Percentiles rank a stretch among this genome's conserved stretches.
Evolutionary conservation across 2,329 filamentous ascomycete species (phyloP).

Genomic region (Epicoccum nigrum): DNA sequence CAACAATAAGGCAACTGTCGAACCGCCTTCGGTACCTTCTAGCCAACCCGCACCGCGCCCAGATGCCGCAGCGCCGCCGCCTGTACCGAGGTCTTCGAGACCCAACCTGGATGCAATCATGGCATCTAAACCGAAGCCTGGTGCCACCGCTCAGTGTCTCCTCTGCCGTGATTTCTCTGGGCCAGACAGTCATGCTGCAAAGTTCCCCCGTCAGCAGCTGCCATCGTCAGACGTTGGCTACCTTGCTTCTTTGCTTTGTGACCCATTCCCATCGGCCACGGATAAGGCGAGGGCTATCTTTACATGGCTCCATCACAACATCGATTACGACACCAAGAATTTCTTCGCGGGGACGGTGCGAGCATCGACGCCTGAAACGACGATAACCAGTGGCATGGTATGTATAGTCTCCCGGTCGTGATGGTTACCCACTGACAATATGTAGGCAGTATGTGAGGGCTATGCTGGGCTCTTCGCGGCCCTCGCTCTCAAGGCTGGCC

Average conservation of each 20-base stretch:
- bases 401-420: neutral
- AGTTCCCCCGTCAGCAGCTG: slow-evolving; percentile 74
- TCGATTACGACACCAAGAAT: slow-evolving; percentile 78
- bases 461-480: slow-evolving; percentile 84
- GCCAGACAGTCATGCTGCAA: slow-evolving; percentile 77
- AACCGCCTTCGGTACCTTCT: slow-evolving; percentile 38
- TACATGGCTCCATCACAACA: slow-evolving; percentile 93
- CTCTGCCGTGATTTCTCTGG: slow-evolving; percentile 86
- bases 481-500: slow-evolving; percentile 77
- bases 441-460: slow-evolving; percentile 80
- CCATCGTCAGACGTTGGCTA: slow-evolving; percentile 72
- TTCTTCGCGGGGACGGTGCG: slow-evolving; percentile 78
- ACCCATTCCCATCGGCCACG: slow-evolving; percentile 78
- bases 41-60: slow-evolving; percentile 25
- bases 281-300: slow-evolving; percentile 95
- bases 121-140: slow-evolving; percentile 49
- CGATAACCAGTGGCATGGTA: slow-evolving; percentile 71
- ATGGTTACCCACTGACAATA: neutral
- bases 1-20: slow-evolving; percentile 51
- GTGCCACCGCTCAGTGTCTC: slow-evolving; percentile 62
- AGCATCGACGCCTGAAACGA: slow-evolving; percentile 71
- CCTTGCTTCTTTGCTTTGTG: slow-evolving; percentile 78
- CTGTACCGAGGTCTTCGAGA: slow-evolving; percentile 60
- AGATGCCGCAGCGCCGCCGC: slow-evolving; percentile 49
- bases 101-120: slow-evolving; percentile 64